Conservation (phyloP, 2,329 filamentous ascomycete species). For the Trichoderma sp. region DNA sequence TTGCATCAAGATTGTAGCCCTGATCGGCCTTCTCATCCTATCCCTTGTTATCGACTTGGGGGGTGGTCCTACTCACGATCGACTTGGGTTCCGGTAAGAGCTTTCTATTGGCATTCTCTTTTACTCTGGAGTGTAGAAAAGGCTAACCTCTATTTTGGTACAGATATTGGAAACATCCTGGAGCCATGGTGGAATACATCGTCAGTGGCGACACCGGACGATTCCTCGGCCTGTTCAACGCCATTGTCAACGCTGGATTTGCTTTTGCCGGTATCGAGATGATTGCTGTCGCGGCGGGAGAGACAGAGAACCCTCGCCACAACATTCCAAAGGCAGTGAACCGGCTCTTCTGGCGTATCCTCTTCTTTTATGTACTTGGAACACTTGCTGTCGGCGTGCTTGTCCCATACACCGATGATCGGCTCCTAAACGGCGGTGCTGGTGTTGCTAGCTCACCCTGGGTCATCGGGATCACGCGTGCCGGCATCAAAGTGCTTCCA, state of each 20-base stretch:
- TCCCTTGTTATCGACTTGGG: slow-evolving; percentile 68
- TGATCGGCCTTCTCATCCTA: slow-evolving; percentile 56
- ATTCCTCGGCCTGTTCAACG: slow-evolving; percentile 55
- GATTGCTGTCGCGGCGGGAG: slow-evolving; percentile 53
- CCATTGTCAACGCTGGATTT: slow-evolving; percentile 65
- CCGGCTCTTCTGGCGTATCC: slow-evolving; percentile 69
- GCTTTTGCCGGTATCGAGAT: slow-evolving; percentile 67
- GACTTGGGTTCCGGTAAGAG: slow-evolving; percentile 53
- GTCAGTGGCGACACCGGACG: slow-evolving; percentile 51
- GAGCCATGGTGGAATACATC: slow-evolving; percentile 35
- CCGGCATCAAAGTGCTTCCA: slow-evolving; percentile 50
- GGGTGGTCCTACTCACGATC: slow-evolving; percentile 59
- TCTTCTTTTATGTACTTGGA: slow-evolving; percentile 66
- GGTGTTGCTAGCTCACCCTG: slow-evolving; percentile 58
- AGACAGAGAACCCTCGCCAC: slow-evolving; percentile 62
- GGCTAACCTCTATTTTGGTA: background rate
- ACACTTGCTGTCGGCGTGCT: slow-evolving; percentile 55
- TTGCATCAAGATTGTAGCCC: slow-evolving; percentile 48
- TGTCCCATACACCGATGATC: slow-evolving; percentile 47
- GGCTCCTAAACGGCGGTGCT: slow-evolving; percentile 48
- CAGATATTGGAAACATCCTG: slow-evolving; percentile 47
- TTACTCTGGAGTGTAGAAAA: background rate
- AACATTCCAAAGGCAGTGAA: slow-evolving; percentile 69
- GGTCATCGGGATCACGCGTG: slow-evolving; percentile 57
- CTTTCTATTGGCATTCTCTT: background rate